Evolutionary conservation across 2,329 filamentous ascomycete species (phyloP), one percentile per base, ranked within the genome.

Genomic region (Chaetomiaceae sp.): DNA sequence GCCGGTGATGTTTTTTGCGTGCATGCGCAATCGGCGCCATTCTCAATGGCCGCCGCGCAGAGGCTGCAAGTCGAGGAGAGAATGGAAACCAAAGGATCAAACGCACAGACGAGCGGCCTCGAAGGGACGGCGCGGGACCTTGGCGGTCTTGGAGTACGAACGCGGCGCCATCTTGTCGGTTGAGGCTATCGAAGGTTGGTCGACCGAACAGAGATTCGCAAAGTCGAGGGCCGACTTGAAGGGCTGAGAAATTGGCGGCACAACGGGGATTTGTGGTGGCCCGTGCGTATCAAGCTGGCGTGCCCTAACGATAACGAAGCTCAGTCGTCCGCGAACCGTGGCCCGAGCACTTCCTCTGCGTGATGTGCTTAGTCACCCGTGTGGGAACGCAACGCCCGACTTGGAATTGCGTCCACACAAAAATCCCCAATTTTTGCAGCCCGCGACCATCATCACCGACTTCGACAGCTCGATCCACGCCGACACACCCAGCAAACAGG

Each of bases 101-200:
- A 58, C 91, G 87, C 86, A 97, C 93, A 98, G 83, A 86, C 93
- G 93, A 79, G 93, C 93, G 76, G 90, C 91, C 87, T 97, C 93
- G 83, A 95, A 97, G 70, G 93, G 91, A 78, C 91, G 86, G 68
- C 64, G 61, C 46, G 91, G 90, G 80, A 95, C 89, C 86, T 95
- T 95, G 74, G 94, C 94, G 81, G 93, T 98, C 88, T 98, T 98
- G 72, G 86, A 94, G 80, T 96, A 95, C 65, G 84, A 86, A 71
- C 83, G 75, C 62, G 69, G 68, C 64, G 66, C 64, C 70, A 70
- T 70, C 50, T 57, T 62, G 62, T 59, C 60, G 22, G 61, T 51
- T 57, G 55, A 52, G 56, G 53, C 51, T 51, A 39, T 53, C 45
- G 45, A 48, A 52, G 46, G 53, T 58, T 57, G 55, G 52, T 58